Conservation (phyloP, 257 asterid species). For the Solanum neorickii region DNA sequence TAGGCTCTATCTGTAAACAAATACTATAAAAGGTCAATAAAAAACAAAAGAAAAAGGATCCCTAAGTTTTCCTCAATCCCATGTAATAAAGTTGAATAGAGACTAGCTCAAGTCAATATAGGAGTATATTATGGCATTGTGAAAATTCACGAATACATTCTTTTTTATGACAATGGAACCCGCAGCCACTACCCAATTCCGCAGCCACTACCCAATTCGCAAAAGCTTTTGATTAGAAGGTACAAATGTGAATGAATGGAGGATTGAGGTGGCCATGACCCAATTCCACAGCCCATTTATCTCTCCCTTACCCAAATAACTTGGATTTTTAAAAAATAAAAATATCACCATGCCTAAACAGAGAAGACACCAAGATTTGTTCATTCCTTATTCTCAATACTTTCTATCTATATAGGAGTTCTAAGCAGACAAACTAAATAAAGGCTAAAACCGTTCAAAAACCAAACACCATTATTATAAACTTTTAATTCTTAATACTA, state of each 20-base stretch:
- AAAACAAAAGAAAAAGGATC: neutral
- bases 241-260: neutral
- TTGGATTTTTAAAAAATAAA: neutral
- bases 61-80: neutral
- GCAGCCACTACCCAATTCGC: neutral
- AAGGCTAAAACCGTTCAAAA: neutral
- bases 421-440: neutral
- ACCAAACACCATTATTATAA: neutral
- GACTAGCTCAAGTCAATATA: neutral
- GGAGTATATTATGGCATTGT: neutral
- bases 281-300: neutral
- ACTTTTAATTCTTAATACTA: neutral
- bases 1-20: constrained; percentile 75
- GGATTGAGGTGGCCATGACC: neutral
- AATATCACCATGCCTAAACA: neutral
- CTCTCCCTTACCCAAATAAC: neutral
- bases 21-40: constrained; percentile 1
- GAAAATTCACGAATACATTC: neutral
- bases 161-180: neutral
- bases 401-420: neutral
- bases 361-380: neutral
- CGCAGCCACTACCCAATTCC: neutral
- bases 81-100: neutral
- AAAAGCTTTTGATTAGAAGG: neutral
- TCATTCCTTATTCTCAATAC: neutral